phyloP scores from a whole-genome alignment of 2,329 filamentous ascomycete species.

The Periconia sp. region DNA sequence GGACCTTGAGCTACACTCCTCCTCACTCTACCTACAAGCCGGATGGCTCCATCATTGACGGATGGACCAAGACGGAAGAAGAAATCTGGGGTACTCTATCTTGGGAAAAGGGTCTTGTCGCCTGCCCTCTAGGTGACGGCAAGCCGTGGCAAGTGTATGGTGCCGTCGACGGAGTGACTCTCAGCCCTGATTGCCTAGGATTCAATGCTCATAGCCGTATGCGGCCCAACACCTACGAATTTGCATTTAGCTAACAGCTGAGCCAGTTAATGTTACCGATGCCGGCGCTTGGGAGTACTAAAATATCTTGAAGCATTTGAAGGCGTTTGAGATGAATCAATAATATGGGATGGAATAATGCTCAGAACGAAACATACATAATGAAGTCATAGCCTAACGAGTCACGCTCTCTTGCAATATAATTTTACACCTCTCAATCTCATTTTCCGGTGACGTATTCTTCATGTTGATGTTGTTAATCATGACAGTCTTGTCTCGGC shows the following conservation, averaged over 20 bases:
- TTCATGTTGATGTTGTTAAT: conserved; percentile 17
- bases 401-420: conserved; percentile 26
- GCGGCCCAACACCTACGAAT: conserved; percentile 9
- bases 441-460: conserved; percentile 26
- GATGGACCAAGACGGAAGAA: conserved; percentile 52
- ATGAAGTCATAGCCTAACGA: conserved; percentile 10
- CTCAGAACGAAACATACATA: background rate
- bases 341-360: background rate
- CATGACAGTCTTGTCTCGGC: conserved; percentile 64
- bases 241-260: conserved; percentile 11
- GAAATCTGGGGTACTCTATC: conserved; percentile 32
- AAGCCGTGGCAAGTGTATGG: conserved; percentile 44
- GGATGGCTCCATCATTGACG: conserved; percentile 55
- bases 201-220: conserved; percentile 42
- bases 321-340: conserved; percentile 6
- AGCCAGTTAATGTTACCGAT: conserved; percentile 24
- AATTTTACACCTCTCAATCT: conserved; percentile 30
- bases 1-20: conserved; percentile 61
- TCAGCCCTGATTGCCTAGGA: conserved; percentile 36
- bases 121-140: conserved; percentile 34
- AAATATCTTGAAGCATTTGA: conserved; percentile 8
- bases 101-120: conserved; percentile 39
- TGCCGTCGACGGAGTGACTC: conserved; percentile 24
- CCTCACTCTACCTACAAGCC: conserved; percentile 63
- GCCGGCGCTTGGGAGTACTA: conserved; percentile 47